Base-by-base conservation (phyloP, 352 stramenopile genomes). In the Phytopythium kandeliae region DNA sequence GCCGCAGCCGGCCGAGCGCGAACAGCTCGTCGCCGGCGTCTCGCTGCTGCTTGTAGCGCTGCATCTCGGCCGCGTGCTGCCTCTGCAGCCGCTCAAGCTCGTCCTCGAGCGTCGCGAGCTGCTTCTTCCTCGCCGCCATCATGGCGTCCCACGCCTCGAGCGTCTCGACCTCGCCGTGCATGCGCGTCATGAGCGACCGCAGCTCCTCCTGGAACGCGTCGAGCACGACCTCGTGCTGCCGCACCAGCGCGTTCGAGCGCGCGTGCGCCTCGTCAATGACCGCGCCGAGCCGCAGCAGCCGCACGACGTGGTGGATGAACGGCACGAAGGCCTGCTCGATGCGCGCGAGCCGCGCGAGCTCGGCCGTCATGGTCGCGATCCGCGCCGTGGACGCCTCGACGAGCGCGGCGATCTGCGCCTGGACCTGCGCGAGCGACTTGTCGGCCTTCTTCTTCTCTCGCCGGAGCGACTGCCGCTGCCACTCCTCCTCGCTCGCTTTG, bases 391-490 rank as follows among this genome's bases (percentile, higher is more conserved):
- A 91, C 15, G 64, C 73, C 13, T 58, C 51, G 17, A 72, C 65
- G 8, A 91, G 54, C 2, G 34, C 44, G 8, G 56, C 37, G 25
- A 86, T 59, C 45, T 75, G 79, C 21, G 79, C 58, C 57, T 89
- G 65, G 24, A 89, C 61, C 22, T 74, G 61, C 4, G 70, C 60
- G 2, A 89, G 60, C 5, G 71, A 87, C 40, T 79, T 85, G 40
- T 70, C 70, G 10, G 82, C 79, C 42, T 89, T 91, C 65, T 93
- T 93, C 50, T 76, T 81, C 24, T 91, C 82, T 11, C 81, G 75
- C 57, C 91, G 86, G 15, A 93, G 58, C 35, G 82, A 86, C 43
- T 91, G 82, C 36, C 81, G 81, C 43, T 93, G 82, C 78, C 82
- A 93, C 43, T 89, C 82, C 48, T 93, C 78, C 6, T 81, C 75